Base-by-base conservation (phyloP, 176 grass and related monocot species). In the Guadua angustifolia region DNA sequence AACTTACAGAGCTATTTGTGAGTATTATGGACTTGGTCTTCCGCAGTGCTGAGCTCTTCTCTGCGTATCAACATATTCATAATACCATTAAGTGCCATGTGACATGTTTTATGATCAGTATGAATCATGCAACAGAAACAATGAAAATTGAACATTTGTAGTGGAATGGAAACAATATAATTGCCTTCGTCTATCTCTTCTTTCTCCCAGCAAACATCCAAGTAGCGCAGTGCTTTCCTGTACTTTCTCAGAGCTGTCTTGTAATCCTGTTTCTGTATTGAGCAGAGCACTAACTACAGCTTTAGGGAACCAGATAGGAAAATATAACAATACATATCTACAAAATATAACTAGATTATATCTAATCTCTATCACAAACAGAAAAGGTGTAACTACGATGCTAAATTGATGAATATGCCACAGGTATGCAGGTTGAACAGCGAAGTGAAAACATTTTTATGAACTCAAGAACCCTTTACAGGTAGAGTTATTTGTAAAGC, bases 151-250 rank as follows among this genome's bases (percentile, higher is more conserved):
- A 73, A 78, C 24, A 83, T 7, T 76, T 25, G 5, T 10, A 79
- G 21, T 50, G 56, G 26, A 79, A 82, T 50, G 56, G 26, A 79
- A 82, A 62, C 62, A 79, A 63, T 66, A 74, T 83, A 67, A 66
- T 77, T 69, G 55, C 93, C 96, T 94, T 99, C 96, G 65, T 99
- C 93, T 83, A 99, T 99, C 81, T 94, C 96, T 90, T 99, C 96
- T 86, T 99, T 99, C 73, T 99, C 93, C 96, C 96, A 95, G 85
- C 96, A 95, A 88, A 95, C 83, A 75, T 99, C 96, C 80, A 99
- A 90, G 69, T 95, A 99, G 32, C 91, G 89, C 61, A 99, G 82
- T 79, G 93, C 89, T 87, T 99, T 99, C 83, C 93, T 92, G 73
- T 99, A 99, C 81, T 99, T 99, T 78, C 93, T 95, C 65, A 95